Evolutionary conservation across 2,329 filamentous ascomycete species (phyloP), one percentile per base, ranked within the genome.

Genomic region (Chrysosphaeria jannelii): DNA sequence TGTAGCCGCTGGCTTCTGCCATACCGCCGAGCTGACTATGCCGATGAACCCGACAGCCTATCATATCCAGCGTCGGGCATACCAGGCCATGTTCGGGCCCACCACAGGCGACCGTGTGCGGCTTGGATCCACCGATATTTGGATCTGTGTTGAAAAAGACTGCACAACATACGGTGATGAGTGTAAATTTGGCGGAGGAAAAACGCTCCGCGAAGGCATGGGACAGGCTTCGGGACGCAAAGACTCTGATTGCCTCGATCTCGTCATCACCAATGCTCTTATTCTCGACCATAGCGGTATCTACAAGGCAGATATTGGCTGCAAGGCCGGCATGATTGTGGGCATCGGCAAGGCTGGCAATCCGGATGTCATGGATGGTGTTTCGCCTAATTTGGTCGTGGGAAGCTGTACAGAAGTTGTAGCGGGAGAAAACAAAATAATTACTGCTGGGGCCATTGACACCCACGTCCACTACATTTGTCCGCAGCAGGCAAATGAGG

Each of bases 261-360:
- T 81, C 22, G 74, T 90, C 13, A 62, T 93, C 28, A 75, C 67
- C 2, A 93, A 91, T 36, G 81, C 79, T 5, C 47, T 93, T 31
- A 68, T 93, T 18, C 56, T 93, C 11, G 81, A 93, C 46, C 88
- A 70, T 58, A 69, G 59, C 1, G 81, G 81, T 22, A 90, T 93
- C 37, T 88, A 75, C 53, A 93, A 93, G 48, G 81, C 79, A 5
- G 81, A 93, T 41, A 89, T 93, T 39, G 81, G 81, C 14, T 66
- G 93, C 41, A 90, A 88, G 43, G 46, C 78, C 33, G 79, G 81
- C 3, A 40, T 70, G 19, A 91, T 93, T 36, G 66, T 68, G 14
- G 81, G 64, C 1, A 81, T 93, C 34, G 81, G 81, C 28, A 91
- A 93, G 45, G 76, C 81, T 10, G 81, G 81, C 11, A 93, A 91